Percentiles rank a stretch among this genome's conserved stretches.
Evolutionary conservation across 331 rosid species (phyloP).

Genomic region (Rosa hybrid): DNA sequence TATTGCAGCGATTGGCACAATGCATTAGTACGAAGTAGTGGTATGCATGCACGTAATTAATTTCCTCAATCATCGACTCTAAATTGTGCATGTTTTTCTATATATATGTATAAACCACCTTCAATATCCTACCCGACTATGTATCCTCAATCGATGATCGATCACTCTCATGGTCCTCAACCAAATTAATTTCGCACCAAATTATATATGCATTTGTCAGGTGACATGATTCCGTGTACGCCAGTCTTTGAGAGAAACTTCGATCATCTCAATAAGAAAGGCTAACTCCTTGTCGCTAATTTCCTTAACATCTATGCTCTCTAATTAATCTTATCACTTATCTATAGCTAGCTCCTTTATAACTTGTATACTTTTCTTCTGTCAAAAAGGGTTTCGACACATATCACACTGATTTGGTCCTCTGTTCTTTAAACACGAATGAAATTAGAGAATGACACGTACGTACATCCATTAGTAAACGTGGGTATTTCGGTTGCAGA

Average conservation of each 20-base stretch:
- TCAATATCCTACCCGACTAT: background rate
- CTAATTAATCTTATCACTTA: background rate
- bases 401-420: background rate
- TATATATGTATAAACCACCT: background rate
- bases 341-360: background rate
- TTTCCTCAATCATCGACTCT: background rate
- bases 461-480: too few relatives aligned
- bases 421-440: background rate
- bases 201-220: background rate
- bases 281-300: constrained; percentile 1
- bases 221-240: constrained; percentile 26
- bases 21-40: too few relatives aligned
- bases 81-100: too few relatives aligned
- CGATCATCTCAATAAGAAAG: background rate
- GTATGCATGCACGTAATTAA: background rate
- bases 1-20: background rate
- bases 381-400: background rate
- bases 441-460: background rate
- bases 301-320: background rate
- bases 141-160: background rate
- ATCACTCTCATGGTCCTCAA: background rate
- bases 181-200: background rate
- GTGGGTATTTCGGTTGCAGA: too few relatives aligned
- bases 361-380: background rate
- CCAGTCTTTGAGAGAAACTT: background rate